A percentile compares a stretch with the other conserved stretches of the same genome.
Evolutionary conservation across 2,329 filamentous ascomycete species (phyloP).

Genomic region (Hymenotorrendiella dingleyae): DNA sequence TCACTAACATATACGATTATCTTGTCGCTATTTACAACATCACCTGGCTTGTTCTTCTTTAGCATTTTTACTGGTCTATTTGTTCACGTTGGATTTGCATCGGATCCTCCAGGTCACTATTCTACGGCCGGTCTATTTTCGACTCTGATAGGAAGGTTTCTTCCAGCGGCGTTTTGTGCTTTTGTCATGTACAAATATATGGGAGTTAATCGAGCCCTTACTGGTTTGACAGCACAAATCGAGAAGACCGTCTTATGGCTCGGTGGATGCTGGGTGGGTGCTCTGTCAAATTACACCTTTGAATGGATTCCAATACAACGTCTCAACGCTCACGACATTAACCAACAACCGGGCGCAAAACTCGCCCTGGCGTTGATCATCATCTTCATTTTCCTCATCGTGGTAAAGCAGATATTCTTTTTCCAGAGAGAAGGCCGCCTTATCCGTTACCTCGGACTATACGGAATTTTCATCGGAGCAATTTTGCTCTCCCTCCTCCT

Average conservation of each 20-base stretch:
- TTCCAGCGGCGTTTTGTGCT: constrained; percentile 81
- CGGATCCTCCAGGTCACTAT: constrained; percentile 70
- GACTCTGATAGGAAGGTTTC: constrained; percentile 69
- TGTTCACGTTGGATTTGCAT: constrained; percentile 83
- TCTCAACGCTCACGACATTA: constrained; percentile 82
- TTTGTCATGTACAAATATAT: constrained; percentile 86
- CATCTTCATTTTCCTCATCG: constrained; percentile 60
- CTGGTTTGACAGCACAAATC: constrained; percentile 70
- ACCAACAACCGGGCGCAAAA: constrained; percentile 83
- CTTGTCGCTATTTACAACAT: constrained; percentile 75
- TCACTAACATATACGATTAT: constrained; percentile 74
- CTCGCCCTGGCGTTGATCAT: constrained; percentile 76
- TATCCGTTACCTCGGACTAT: constrained; percentile 70
- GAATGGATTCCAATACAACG: constrained; percentile 89
- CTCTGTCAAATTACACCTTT: constrained; percentile 91
- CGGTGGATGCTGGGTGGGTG: constrained; percentile 83
- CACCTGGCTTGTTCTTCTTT: constrained; percentile 77
- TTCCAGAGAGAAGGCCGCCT: constrained; percentile 82
- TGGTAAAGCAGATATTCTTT: constrained; percentile 72
- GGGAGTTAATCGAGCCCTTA: constrained; percentile 64
- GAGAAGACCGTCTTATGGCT: constrained; percentile 91
- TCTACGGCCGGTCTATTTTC: constrained; percentile 69
- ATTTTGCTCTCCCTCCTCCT: constrained; percentile 66
- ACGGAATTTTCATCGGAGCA: constrained; percentile 59
- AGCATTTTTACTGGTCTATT: constrained; percentile 77